Evolutionary conservation across 2,329 filamentous ascomycete genomes (phyloP).

Genomic region (Knufia fluminis): DNA sequence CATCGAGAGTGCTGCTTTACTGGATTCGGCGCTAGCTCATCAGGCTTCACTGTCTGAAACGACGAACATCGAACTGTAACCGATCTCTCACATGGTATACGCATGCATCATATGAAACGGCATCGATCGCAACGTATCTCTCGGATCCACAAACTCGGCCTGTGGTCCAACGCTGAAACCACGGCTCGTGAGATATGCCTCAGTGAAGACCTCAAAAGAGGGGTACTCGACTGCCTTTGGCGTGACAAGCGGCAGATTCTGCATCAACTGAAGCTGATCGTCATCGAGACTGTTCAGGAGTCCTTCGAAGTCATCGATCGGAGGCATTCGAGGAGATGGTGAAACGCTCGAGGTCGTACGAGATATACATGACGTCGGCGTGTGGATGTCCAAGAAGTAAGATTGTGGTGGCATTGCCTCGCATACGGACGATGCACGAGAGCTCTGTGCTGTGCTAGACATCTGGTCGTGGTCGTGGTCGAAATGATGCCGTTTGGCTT

Average conservation of each 20-base stretch:
- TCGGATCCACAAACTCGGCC: conserved; percentile 2
- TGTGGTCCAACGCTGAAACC: background rate
- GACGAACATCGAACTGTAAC: too few species aligned
- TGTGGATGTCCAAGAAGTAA: background rate
- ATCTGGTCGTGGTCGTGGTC: background rate
- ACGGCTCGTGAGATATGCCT: background rate
- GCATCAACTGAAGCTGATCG: background rate
- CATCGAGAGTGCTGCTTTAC: too few species aligned
- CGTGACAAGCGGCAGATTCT: background rate
- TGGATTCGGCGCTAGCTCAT: too few species aligned
- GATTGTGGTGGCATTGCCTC: background rate
- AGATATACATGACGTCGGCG: background rate
- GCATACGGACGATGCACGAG: background rate
- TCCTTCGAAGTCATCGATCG: conserved; percentile 2
- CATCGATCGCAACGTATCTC: background rate
- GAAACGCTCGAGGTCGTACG: background rate
- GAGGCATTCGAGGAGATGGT: background rate
- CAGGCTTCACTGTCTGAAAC: too few species aligned
- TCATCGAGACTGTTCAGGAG: background rate
- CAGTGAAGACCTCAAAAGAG: background rate
- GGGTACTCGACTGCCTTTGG: background rate
- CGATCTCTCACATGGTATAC: background rate
- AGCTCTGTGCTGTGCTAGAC: background rate
- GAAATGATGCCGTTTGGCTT: too few species aligned
- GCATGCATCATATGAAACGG: background rate